These are phyloP conservation scores for Ustilago cynodontis DNA, from an alignment of 1,284 basidiomycete genomes.

Conservation along the genomic window DNA sequence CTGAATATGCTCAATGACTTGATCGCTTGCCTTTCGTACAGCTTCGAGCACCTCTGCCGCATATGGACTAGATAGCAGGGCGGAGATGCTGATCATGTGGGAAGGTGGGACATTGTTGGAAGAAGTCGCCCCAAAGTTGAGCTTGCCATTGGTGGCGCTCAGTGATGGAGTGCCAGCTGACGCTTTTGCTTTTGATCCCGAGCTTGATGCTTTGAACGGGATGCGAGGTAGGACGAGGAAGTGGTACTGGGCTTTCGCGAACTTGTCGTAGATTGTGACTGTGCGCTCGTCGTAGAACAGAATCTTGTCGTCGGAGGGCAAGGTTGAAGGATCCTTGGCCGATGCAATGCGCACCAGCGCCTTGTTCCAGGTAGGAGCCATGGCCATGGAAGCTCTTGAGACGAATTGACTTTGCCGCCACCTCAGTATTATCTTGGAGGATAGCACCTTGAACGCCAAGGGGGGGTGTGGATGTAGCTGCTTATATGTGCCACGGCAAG, in stretches of 20 bases:
- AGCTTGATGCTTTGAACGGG: slow-evolving; percentile 29
- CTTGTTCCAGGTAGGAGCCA: slow-evolving; percentile 32
- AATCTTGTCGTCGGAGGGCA: slow-evolving; percentile 72
- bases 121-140: slow-evolving; percentile 39
- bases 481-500: background rate
- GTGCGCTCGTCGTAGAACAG: slow-evolving; percentile 77
- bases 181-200: background rate
- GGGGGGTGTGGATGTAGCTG: background rate
- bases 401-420: background rate
- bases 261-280: slow-evolving; percentile 85
- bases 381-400: background rate
- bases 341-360: slow-evolving; percentile 43
- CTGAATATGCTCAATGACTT: slow-evolving; percentile 74
- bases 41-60: slow-evolving; percentile 47
- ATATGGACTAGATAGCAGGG: slow-evolving; percentile 56
- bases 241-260: slow-evolving; percentile 76
- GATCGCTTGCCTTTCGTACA: slow-evolving; percentile 39
- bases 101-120: slow-evolving; percentile 43
- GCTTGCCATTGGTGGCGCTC: slow-evolving; percentile 40
- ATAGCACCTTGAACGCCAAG: background rate
- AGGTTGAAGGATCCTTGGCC: slow-evolving; percentile 19
- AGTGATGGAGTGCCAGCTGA: slow-evolving; percentile 16
- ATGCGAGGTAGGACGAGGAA: slow-evolving; percentile 56
- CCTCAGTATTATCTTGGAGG: background rate
- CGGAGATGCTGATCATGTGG: slow-evolving; percentile 51